Base-by-base conservation (phyloP, 345 rosid genomes). In the Gynandropsis gynandra region DNA sequence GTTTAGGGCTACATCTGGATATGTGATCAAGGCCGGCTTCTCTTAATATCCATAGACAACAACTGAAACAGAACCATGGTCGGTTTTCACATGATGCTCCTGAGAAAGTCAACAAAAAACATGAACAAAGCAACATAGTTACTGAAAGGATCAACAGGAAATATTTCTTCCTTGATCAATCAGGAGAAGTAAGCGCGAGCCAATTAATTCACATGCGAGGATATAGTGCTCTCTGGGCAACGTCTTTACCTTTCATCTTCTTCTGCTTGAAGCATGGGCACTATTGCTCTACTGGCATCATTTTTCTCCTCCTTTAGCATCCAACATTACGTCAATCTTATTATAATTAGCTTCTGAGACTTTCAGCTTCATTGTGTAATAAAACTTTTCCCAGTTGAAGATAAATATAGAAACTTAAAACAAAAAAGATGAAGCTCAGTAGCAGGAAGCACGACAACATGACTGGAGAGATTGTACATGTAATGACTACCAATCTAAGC, bases 181-280 rank as follows among this genome's bases (percentile, higher is more conserved):
- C 16, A 32, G 17, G 5, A 52, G n/a, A 36, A 7, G 18, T 31
- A 64, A 52, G 46, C 43, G 52, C 15, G 12, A 19, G 52, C 16
- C 8, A 10, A 38, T 20, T 1, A 1, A 13, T 61, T 9, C 34
- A 3, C 16, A 15, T 45, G 7, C 24, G n/a, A 38, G 16, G 35
- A 41, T n/a, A 8, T 3, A 13, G 32, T 54, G 44, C 14, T 14
- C 15, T 24, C 10, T 8, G 14, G 9, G 21, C 13, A 35, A 13
- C 39, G 8, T 35, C 3, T 1, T 14, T 64, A 92, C 98, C 98
- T 79, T 80, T 92, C 97, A 66, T 92, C 98, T 76, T 92, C 98
- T 75, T 92, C 98, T 35, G 95, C 97, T 76, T 92, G 99, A 56
- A 92, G 99, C 45, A 85, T 11, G 0, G 99, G 97, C 41, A 92